phyloP scores from a whole-genome alignment of 2,329 filamentous ascomycete species.

The Chaetomium globosum region DNA sequence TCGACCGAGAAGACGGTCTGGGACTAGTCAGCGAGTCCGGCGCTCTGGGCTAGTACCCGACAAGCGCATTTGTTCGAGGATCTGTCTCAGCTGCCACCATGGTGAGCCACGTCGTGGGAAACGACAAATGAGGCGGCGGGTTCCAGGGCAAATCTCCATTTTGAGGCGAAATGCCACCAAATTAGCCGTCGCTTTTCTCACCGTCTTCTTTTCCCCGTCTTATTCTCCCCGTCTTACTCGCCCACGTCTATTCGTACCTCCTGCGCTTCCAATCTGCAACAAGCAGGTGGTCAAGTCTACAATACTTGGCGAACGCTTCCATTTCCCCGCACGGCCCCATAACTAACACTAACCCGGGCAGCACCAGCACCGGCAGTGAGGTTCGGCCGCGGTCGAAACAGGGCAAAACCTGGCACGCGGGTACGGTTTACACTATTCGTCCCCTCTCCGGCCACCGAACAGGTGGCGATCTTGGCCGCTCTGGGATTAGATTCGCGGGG shows the following conservation, averaged over 20 bases:
- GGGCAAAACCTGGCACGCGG: background rate
- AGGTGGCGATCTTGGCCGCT: slow-evolving; percentile 7
- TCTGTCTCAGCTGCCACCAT: background rate
- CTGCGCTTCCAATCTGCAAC: no score
- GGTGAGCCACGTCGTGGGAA: background rate
- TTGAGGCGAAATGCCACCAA: background rate
- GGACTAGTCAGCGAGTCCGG: background rate
- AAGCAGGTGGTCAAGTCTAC: background rate
- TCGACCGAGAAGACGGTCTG: background rate
- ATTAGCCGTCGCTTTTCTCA: background rate
- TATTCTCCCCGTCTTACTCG: background rate
- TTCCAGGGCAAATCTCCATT: background rate
- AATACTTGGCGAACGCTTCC: background rate
- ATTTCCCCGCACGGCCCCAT: background rate
- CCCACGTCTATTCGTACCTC: no score
- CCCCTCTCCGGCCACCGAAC: background rate
- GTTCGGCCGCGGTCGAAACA: slow-evolving; percentile 12
- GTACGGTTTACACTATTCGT: background rate
- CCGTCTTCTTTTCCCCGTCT: background rate
- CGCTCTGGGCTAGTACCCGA: background rate
- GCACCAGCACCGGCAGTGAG: slow-evolving; percentile 16
- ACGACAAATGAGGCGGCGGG: background rate
- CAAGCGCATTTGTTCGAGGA: background rate
- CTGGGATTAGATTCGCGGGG: background rate
- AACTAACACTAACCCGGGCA: background rate